phyloP scores from a whole-genome alignment of 345 rosid genomes.

The Ceriops tagal region DNA sequence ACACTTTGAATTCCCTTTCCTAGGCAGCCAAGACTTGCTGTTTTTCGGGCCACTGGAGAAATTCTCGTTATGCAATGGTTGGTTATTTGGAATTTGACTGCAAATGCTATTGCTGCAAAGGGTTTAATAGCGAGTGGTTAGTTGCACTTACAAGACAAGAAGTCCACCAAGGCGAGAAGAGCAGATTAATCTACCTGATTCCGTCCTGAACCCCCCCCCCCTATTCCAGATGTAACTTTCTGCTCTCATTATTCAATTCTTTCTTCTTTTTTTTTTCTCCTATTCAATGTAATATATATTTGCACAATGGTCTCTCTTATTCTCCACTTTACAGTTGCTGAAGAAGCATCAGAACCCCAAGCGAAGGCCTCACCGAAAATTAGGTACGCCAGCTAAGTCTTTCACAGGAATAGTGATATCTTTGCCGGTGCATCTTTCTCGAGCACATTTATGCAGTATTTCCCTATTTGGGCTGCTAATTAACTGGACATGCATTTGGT shows the following conservation, averaged over 20 bases:
- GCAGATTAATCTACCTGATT: slow-evolving; percentile 46
- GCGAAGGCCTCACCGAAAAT: slow-evolving; percentile 41
- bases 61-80: slow-evolving; percentile 54
- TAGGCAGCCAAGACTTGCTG: slow-evolving; percentile 59
- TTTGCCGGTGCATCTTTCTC: slow-evolving; percentile 60
- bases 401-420: slow-evolving; percentile 64
- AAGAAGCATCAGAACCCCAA: slow-evolving; percentile 62
- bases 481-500: background rate
- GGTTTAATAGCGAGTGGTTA: slow-evolving; percentile 80
- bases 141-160: slow-evolving; percentile 59
- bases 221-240: slow-evolving; percentile 40
- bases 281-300: background rate
- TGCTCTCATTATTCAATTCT: background rate
- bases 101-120: slow-evolving; percentile 50
- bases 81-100: slow-evolving; percentile 53
- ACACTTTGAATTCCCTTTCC: background rate
- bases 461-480: background rate
- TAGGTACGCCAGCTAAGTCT: slow-evolving; percentile 44
- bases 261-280: background rate
- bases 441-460: slow-evolving; percentile 48
- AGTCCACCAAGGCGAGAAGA: slow-evolving; percentile 58
- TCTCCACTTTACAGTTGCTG: slow-evolving; percentile 34
- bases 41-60: slow-evolving; percentile 58
- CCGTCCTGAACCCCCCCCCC: slow-evolving; percentile 42
- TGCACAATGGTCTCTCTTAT: background rate